Evolutionary conservation across 768 basidiomycete species (phyloP).

Genomic region (Lepiota brunneoincarnata): DNA sequence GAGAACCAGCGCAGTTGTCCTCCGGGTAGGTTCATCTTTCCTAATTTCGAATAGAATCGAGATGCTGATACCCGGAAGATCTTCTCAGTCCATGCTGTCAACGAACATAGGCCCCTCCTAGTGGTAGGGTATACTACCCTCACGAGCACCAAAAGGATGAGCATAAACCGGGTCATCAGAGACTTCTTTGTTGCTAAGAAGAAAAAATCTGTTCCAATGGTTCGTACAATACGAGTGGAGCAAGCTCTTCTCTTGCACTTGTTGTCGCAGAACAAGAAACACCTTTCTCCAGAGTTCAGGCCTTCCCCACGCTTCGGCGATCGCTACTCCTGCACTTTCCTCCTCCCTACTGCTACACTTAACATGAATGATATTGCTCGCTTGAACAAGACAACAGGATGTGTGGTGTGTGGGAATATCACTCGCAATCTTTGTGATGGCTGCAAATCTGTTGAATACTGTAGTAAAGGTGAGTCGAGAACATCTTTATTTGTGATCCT

Average conservation of each 20-base stretch:
- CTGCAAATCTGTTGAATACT: slow-evolving; percentile 34
- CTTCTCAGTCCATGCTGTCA: slow-evolving; percentile 19
- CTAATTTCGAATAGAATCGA: not conserved
- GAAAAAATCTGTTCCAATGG: not conserved
- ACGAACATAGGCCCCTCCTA: slow-evolving; percentile 24
- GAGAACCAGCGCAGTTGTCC: slow-evolving; percentile 16
- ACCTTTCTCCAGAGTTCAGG: slow-evolving; percentile 23
- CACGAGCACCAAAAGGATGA: slow-evolving; percentile 12
- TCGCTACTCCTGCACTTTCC: slow-evolving; percentile 20
- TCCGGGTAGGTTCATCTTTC: slow-evolving; percentile 17
- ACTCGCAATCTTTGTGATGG: slow-evolving; percentile 29
- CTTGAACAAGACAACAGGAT: slow-evolving; percentile 31
- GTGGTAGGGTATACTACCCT: slow-evolving; percentile 25
- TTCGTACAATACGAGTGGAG: slow-evolving; percentile 15
- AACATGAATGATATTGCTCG: slow-evolving; percentile 32
- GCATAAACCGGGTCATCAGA: slow-evolving; percentile 14
- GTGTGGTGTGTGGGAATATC: slow-evolving; percentile 35
- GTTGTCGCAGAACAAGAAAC: slow-evolving; percentile 29
- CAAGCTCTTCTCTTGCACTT: slow-evolving; percentile 27
- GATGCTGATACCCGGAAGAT: slow-evolving; percentile 15
- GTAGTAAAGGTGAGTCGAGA: slow-evolving; percentile 27
- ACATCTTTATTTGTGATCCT: not conserved
- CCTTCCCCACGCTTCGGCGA: slow-evolving; percentile 4
- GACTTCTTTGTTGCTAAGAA: slow-evolving; percentile 8
- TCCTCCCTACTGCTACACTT: slow-evolving; percentile 36